Base-by-base conservation (phyloP, 75 land plant species). In the Pinus albicaulis region DNA sequence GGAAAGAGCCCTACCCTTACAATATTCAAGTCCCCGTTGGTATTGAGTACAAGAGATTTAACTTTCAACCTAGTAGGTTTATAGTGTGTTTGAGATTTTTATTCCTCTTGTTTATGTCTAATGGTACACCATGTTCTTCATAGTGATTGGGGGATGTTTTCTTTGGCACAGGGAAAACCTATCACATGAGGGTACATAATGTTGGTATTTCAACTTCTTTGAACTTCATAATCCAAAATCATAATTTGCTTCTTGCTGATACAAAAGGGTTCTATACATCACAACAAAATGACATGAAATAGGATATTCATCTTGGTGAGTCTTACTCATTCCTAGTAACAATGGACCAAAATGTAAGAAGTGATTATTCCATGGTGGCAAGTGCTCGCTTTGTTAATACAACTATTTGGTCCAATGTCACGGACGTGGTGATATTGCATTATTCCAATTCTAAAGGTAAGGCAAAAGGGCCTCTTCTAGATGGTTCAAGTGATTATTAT, bases 241-340 rank as follows among this genome's bases (percentile, higher is more conserved):
- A 95, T 76, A 91, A 86, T 73, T 26, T 95, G 59, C 84, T 86
- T 55, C 72, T 95, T n/a, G 98, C 86, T 44, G 98, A 95, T 77
- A 85, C 94, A 15, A 94, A 95, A 76, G 98, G 98, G 44, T 89
- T 96, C 57, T 95, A 95, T 74, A 88, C 93, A 17, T 80, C 85
- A 34, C 96, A 95, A 71, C 97, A 89, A 36, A 91, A 88, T 44
- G 91, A 88, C 69, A 83, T 94, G 7, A 89, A 81, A 76, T 81
- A 93, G 34, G 96, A 95, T 66, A 89, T 95, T n/a, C 96, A 93
- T 84, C 88, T 91, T 34, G 98, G 98, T 19, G 96, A 95, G 79
- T 88, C 94, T 56, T 93, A 89, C 83, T 93, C 98, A 2, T 96
- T 95, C 75, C 71, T 95, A 76, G 86, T 95, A 0, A 93, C 98